A percentile compares a stretch with the other conserved stretches of the same genome.
Evolutionary conservation across 805 yeast genomes (phyloP).

Genomic region (Teunomyces tritomae): DNA sequence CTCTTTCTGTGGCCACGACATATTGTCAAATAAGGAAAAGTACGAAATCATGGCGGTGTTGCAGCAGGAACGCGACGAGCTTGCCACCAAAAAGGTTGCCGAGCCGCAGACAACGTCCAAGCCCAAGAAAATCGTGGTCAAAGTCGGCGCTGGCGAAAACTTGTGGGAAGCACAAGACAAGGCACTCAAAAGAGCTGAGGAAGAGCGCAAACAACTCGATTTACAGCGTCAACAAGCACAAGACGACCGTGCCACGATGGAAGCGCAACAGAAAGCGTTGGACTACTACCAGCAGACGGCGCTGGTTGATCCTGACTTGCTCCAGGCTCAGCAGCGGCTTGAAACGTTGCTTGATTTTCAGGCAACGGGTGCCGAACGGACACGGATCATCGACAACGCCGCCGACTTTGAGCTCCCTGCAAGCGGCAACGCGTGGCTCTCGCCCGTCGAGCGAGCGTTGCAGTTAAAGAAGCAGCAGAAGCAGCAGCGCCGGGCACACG

Average conservation of each 20-base stretch:
- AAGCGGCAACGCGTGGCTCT: constrained; percentile 71
- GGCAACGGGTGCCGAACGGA: constrained; percentile 83
- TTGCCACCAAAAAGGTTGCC: constrained; percentile 19
- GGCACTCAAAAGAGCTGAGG: constrained; percentile 58
- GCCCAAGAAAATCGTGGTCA: constrained; percentile 45
- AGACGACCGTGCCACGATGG: constrained; percentile 30
- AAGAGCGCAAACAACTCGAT: constrained; percentile 27
- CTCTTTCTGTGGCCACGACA: constrained; percentile 69
- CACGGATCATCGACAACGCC: constrained; percentile 89
- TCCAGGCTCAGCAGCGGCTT: constrained; percentile 69
- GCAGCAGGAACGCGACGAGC: constrained; percentile 47
- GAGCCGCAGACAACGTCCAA: neutral
- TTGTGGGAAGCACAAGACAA: constrained; percentile 67
- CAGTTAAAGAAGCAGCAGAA: constrained; percentile 85
- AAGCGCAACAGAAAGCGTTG: constrained; percentile 36
- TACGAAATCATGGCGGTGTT: constrained; percentile 52
- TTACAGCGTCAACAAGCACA: constrained; percentile 19
- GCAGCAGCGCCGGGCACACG: constrained; percentile 61
- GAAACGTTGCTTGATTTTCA: constrained; percentile 78
- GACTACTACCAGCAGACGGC: constrained; percentile 40
- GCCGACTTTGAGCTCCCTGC: constrained; percentile 77
- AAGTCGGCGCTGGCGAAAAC: constrained; percentile 58
- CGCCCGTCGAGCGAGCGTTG: constrained; percentile 81
- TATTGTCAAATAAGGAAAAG: constrained; percentile 64
- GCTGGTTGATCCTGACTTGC: constrained; percentile 54